Conservation (phyloP, 2,329 filamentous ascomycete species). For the Coniochaeta prunicola region DNA sequence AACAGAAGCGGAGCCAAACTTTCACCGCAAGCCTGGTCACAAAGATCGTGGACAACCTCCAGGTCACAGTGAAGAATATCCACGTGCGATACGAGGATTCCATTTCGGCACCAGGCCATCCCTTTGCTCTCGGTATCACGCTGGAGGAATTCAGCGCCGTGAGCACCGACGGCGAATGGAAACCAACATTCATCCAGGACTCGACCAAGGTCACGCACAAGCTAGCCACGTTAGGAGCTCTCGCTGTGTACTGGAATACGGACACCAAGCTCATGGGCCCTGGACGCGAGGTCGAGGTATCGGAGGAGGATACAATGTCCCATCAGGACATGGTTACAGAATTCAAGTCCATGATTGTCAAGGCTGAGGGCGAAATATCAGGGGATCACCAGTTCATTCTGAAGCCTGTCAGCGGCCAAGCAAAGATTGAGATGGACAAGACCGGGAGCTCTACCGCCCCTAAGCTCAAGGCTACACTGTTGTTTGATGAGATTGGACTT, state of each 20-base stretch:
- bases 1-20: slow-evolving; percentile 95
- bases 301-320: slow-evolving; percentile 52
- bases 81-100: slow-evolving; percentile 98
- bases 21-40: slow-evolving; percentile 93
- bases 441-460: slow-evolving; percentile 71
- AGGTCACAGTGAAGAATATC: slow-evolving; percentile 97
- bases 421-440: slow-evolving; percentile 93
- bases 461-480: slow-evolving; percentile 80
- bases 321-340: slow-evolving; percentile 72
- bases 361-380: slow-evolving; percentile 44
- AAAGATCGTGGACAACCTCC: slow-evolving; percentile 96
- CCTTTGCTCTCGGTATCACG: slow-evolving; percentile 87
- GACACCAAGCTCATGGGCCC: slow-evolving; percentile 78
- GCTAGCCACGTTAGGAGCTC: slow-evolving; percentile 77
- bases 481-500: slow-evolving; percentile 96
- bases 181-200: slow-evolving; percentile 90
- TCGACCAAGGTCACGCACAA: slow-evolving; percentile 82
- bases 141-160: slow-evolving; percentile 95
- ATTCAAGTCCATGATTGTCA: slow-evolving; percentile 75
- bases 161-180: slow-evolving; percentile 92
- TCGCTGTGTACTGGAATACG: slow-evolving; percentile 98
- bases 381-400: slow-evolving; percentile 82
- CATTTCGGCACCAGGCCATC: slow-evolving; percentile 88
- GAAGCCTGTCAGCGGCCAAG: slow-evolving; percentile 90
- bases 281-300: slow-evolving; percentile 62